A percentile compares a stretch with the other conserved stretches of the same genome.
These are phyloP conservation scores for Trichosporon sp. DNA, from an alignment of 1,284 basidiomycete species.

Conservation along the genomic window DNA sequence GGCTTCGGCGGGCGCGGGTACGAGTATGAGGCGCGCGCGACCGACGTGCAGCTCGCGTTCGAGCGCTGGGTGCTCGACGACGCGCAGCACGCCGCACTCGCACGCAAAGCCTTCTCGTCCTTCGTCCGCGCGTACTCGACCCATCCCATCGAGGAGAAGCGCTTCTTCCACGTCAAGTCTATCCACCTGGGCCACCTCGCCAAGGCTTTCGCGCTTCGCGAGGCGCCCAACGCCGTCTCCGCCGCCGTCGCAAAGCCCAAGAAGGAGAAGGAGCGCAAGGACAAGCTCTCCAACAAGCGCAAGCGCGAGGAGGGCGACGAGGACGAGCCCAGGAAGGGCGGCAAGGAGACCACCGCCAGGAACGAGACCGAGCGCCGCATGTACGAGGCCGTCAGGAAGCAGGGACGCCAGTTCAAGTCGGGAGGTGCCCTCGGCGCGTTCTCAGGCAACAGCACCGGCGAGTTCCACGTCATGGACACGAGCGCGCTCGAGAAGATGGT, in stretches of 20 bases:
- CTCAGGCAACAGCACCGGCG: slow-evolving; percentile 58
- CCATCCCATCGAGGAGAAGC: slow-evolving; percentile 89
- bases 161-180: slow-evolving; percentile 89
- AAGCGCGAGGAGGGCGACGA: slow-evolving; percentile 49
- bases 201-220: slow-evolving; percentile 91
- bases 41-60: slow-evolving; percentile 90
- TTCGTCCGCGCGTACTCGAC: slow-evolving; percentile 97
- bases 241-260: slow-evolving; percentile 27
- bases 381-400: slow-evolving; percentile 76
- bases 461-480: slow-evolving; percentile 72
- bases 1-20: slow-evolving; percentile 79
- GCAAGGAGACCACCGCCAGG: slow-evolving; percentile 45
- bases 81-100: slow-evolving; percentile 69
- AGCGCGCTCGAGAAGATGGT: slow-evolving; percentile 64
- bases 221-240: slow-evolving; percentile 71
- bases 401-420: slow-evolving; percentile 76
- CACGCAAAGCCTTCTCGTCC: slow-evolving; percentile 82
- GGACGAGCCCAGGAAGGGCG: slow-evolving; percentile 42
- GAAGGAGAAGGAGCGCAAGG: slow-evolving; percentile 11
- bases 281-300: slow-evolving; percentile 42
- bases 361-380: slow-evolving; percentile 73
- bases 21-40: slow-evolving; percentile 86
- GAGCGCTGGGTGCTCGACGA: slow-evolving; percentile 84
- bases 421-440: slow-evolving; percentile 72
- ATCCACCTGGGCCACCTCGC: slow-evolving; percentile 94